phyloP scores from a whole-genome alignment of 2,329 filamentous ascomycete species.

The Beauveria sp. region DNA sequence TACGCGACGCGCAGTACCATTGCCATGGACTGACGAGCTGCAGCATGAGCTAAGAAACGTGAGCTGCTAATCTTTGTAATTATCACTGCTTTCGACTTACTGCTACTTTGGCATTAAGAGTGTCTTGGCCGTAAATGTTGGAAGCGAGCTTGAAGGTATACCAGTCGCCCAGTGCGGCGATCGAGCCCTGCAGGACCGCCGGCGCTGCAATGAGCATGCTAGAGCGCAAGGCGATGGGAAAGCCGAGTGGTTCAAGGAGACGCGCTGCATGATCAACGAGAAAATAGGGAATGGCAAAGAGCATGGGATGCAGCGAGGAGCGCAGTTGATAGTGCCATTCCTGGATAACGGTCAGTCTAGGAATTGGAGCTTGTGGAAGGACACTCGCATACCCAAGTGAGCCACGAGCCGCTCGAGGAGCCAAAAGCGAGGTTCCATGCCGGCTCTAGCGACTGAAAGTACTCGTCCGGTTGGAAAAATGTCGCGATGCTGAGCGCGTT shows the following conservation, averaged over 20 bases:
- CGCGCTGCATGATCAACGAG: slow-evolving; percentile 49
- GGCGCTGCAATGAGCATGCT: slow-evolving; percentile 65
- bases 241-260: slow-evolving; percentile 32
- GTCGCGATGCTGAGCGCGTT: slow-evolving; percentile 75
- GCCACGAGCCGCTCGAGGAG: slow-evolving; percentile 68
- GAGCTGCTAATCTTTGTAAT: not conserved
- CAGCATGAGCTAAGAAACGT: slow-evolving; percentile 26
- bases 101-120: slow-evolving; percentile 57
- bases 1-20: slow-evolving; percentile 90
- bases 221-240: slow-evolving; percentile 50
- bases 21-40: slow-evolving; percentile 61
- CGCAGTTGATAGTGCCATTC: slow-evolving; percentile 88
- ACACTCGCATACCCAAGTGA: slow-evolving; percentile 73
- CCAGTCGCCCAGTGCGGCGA: slow-evolving; percentile 74
- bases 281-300: slow-evolving; percentile 74
- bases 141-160: slow-evolving; percentile 80
- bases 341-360: slow-evolving; percentile 36
- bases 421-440: slow-evolving; percentile 89
- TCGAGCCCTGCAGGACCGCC: slow-evolving; percentile 65
- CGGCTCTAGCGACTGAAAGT: slow-evolving; percentile 90
- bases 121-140: slow-evolving; percentile 61
- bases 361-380: not conserved
- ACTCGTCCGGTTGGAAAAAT: slow-evolving; percentile 98
- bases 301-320: slow-evolving; percentile 80
- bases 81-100: slow-evolving; percentile 39